Evolutionary conservation across 176 grass and related monocot genomes (phyloP).

Genomic region (Aegilops speltoides): DNA sequence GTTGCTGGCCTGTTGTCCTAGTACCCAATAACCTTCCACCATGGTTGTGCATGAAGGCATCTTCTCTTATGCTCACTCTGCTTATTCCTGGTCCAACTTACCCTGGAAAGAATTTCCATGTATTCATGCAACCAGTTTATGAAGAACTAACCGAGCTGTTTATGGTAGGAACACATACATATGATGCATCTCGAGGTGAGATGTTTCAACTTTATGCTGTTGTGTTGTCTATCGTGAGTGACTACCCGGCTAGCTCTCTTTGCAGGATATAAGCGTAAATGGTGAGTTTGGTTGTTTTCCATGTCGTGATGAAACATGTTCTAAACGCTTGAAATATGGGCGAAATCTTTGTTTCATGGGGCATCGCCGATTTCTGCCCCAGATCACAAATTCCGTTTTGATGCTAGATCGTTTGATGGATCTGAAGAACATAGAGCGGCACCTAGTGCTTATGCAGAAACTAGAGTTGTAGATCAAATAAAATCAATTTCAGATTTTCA

Average conservation of each 20-base stretch:
- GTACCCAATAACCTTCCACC: neutral
- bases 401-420: too few relatives aligned
- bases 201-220: neutral
- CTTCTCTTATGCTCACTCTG: neutral
- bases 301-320: too few relatives aligned
- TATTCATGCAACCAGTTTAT: slow-evolving; percentile 13
- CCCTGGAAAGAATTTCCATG: slow-evolving; percentile 1
- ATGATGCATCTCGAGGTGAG: slow-evolving; percentile 27
- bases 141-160: slow-evolving; percentile 20
- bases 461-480: neutral
- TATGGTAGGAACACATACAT: neutral
- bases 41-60: slow-evolving; percentile 22
- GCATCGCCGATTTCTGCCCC: too few relatives aligned
- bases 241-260: neutral
- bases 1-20: too few relatives aligned
- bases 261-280: too few relatives aligned
- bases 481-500: neutral
- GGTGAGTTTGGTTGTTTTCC: too few relatives aligned
- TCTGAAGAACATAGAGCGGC: too few relatives aligned
- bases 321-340: too few relatives aligned
- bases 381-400: too few relatives aligned
- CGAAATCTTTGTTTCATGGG: too few relatives aligned
- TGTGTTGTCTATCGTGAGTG: neutral
- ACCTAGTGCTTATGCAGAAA: neutral
- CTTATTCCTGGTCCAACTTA: slow-evolving; percentile 5